These are phyloP conservation scores for Sphaerostilbella broomeana DNA, from an alignment of 2,329 filamentous ascomycete genomes.

Conservation along the genomic window DNA sequence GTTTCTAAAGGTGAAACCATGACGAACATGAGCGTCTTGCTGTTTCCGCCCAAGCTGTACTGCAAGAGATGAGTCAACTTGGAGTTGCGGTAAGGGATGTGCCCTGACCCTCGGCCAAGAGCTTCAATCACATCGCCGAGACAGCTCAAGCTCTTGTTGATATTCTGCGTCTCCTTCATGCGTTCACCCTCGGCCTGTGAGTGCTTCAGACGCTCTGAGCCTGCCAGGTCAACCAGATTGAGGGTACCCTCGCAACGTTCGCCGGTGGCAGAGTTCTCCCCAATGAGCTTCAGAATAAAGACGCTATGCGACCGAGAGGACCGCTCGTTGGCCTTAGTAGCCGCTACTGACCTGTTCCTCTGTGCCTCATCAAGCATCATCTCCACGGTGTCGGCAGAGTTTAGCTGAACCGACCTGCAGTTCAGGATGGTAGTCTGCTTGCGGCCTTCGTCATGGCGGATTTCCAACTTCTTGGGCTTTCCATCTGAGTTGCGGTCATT, in stretches of 20 bases:
- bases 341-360: conserved; percentile 83
- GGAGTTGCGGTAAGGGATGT: conserved; percentile 92
- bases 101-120: conserved; percentile 74
- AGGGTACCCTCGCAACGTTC: conserved; percentile 88
- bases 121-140: conserved; percentile 92
- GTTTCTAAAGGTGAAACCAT: conserved; percentile 92
- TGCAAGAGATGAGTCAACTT: conserved; percentile 95
- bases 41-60: conserved; percentile 90
- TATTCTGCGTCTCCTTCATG: conserved; percentile 90
- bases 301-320: conserved; percentile 93
- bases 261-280: conserved; percentile 66
- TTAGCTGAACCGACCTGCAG: conserved; percentile 67
- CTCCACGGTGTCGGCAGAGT: conserved; percentile 75
- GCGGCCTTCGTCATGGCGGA: conserved; percentile 75
- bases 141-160: conserved; percentile 91
- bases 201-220: conserved; percentile 83
- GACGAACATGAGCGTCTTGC: conserved; percentile 98
- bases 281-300: conserved; percentile 77
- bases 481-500: conserved; percentile 57
- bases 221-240: conserved; percentile 92
- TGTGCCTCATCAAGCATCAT: conserved; percentile 72
- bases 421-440: conserved; percentile 80
- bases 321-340: conserved; percentile 94
- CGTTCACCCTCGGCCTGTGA: conserved; percentile 80
- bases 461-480: conserved; percentile 75